phyloP scores from a whole-genome alignment of 176 grass and related monocot genomes.

The Eragrostis nindensis region DNA sequence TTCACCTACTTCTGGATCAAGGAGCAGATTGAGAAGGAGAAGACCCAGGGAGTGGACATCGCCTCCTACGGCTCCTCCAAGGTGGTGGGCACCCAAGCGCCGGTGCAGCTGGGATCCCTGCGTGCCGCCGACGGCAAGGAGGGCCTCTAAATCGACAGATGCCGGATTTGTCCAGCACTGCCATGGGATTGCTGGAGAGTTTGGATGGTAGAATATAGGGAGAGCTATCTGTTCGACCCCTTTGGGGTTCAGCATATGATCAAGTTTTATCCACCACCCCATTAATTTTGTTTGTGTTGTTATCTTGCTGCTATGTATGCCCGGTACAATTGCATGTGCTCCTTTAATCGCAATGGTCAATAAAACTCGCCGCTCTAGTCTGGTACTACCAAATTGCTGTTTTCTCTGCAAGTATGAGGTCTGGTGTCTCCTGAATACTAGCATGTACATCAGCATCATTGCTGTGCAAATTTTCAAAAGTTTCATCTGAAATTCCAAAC shows the following conservation, averaged over 20 bases:
- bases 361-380: background rate
- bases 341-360: background rate
- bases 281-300: background rate
- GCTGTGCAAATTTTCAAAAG: background rate
- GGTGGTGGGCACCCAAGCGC: constrained; percentile 73
- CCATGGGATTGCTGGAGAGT: background rate
- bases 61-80: constrained; percentile 70
- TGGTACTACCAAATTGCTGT: background rate
- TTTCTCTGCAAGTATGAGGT: background rate
- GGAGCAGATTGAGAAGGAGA: constrained; percentile 82
- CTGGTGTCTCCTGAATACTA: background rate
- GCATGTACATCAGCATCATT: background rate
- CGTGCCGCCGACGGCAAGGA: constrained; percentile 81
- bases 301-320: background rate
- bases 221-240: background rate
- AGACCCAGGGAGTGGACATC: constrained; percentile 49
- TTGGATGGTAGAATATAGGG: constrained; percentile 1
- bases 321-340: background rate
- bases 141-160: constrained; percentile 6
- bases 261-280: background rate
- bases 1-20: constrained; percentile 96
- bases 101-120: constrained; percentile 78
- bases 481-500: background rate
- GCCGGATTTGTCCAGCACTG: background rate
- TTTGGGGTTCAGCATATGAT: background rate